Conservation (phyloP, 1,284 basidiomycete genomes). For the Sporisorium iseilematis-ciliati region DNA sequence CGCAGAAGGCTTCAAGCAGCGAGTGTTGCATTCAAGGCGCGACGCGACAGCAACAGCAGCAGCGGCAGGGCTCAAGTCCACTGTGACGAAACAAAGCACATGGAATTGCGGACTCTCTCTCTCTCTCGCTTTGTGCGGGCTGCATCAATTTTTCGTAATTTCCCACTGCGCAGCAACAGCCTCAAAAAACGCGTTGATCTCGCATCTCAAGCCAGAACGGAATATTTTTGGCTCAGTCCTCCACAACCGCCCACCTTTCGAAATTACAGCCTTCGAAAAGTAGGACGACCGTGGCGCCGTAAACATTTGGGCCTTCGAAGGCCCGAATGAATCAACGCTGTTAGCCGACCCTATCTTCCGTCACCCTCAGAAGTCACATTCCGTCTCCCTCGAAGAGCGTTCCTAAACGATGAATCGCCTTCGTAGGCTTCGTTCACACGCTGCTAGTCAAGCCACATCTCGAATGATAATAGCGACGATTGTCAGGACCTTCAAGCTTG, state of each 20-base stretch:
- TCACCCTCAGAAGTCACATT: neutral
- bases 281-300: too few relatives aligned
- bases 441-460: too few relatives aligned
- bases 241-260: neutral
- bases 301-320: conserved; percentile 16
- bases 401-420: neutral
- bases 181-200: conserved; percentile 24
- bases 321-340: neutral
- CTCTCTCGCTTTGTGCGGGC: neutral
- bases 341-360: neutral
- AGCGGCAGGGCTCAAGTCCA: neutral
- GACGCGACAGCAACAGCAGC: conserved; percentile 18
- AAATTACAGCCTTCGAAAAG: conserved; percentile 21
- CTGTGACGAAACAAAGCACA: neutral
- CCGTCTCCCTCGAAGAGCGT: neutral
- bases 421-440: too few relatives aligned
- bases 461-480: too few relatives aligned
- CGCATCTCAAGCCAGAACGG: neutral
- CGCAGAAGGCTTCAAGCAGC: conserved; percentile 1
- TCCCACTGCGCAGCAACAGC: neutral
- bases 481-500: too few relatives aligned
- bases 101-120: conserved; percentile 6
- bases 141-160: conserved; percentile 4
- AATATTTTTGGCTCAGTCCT: conserved; percentile 5
- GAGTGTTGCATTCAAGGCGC: conserved; percentile 23